Evolutionary conservation across 2,329 filamentous ascomycete genomes (phyloP).

Genomic region (Microascus cirrosus): DNA sequence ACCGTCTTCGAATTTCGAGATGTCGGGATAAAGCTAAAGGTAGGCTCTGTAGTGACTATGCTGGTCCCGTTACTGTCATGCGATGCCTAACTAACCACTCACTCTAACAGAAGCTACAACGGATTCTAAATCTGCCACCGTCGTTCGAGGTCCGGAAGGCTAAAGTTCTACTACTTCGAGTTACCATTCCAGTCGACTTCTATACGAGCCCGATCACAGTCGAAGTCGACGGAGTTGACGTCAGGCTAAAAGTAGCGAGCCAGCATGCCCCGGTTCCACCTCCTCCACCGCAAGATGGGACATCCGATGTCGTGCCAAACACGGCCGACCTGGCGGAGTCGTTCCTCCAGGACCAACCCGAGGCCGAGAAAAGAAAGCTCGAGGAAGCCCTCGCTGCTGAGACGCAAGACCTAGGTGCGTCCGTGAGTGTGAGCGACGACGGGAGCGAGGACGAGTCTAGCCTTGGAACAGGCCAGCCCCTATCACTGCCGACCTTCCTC

Average conservation of each 20-base stretch:
- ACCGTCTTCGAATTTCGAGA: conserved; percentile 79
- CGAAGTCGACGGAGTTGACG: conserved; percentile 71
- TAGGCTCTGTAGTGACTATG: conserved; percentile 23
- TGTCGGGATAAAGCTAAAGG: conserved; percentile 70
- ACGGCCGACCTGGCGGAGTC: conserved; percentile 65
- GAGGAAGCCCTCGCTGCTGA: conserved; percentile 58
- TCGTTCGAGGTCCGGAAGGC: conserved; percentile 63
- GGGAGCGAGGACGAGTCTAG: conserved; percentile 48
- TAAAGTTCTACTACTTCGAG: conserved; percentile 61
- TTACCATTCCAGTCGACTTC: conserved; percentile 81
- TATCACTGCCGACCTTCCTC: conserved; percentile 60
- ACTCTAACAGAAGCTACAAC: conserved; percentile 60
- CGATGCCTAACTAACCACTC: not conserved
- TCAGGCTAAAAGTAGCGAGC: conserved; percentile 46
- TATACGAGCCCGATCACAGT: conserved; percentile 74
- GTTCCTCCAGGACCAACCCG: conserved; percentile 62
- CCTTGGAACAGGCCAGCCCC: conserved; percentile 57
- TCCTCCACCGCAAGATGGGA: conserved; percentile 9
- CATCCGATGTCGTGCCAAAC: conserved; percentile 43
- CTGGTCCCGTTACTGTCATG: not conserved
- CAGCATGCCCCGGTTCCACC: conserved; percentile 1
- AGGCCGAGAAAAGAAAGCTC: conserved; percentile 52
- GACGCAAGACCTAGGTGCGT: conserved; percentile 50
- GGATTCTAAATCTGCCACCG: conserved; percentile 62
- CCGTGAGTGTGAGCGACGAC: conserved; percentile 48